phyloP scores from a whole-genome alignment of 495 filamentous ascomycete species.

The Lophiotrema nucula region DNA sequence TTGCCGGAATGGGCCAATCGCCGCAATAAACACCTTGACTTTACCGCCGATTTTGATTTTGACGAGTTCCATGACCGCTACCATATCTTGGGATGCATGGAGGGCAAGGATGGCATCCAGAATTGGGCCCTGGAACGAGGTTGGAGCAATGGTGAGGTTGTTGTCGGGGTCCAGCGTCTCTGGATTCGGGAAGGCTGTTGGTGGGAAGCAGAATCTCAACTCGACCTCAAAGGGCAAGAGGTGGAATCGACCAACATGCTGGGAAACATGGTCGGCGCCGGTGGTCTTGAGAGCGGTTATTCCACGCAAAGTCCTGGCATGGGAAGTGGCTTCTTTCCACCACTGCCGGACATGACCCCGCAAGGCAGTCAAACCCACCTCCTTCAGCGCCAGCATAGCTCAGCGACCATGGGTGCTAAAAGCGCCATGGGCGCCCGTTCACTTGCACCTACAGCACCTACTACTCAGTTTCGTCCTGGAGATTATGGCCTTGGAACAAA shows the following conservation, averaged over 20 bases:
- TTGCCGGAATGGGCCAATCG: conserved; percentile 96
- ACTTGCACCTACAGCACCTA: conserved; percentile 68
- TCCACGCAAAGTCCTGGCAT: conserved; percentile 49
- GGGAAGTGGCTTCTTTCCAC: conserved; percentile 69
- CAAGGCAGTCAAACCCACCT: conserved; percentile 72
- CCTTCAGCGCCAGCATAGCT: conserved; percentile 58
- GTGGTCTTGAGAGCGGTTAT: conserved; percentile 62
- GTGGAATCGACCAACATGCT: conserved; percentile 49
- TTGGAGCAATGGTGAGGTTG: conserved; percentile 97
- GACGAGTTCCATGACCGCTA: conserved; percentile 89
- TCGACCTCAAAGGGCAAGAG: conserved; percentile 74
- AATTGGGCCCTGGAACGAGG: conserved; percentile 94
- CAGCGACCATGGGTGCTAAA: conserved; percentile 58
- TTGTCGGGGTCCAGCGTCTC: conserved; percentile 82
- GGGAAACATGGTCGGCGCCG: conserved; percentile 45
- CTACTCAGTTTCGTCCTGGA: conserved; percentile 54
- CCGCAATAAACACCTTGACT: conserved; percentile 87
- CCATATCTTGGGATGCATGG: conserved; percentile 76
- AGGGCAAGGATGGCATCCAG: conserved; percentile 89
- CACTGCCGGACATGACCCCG: conserved; percentile 59
- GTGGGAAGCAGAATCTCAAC: conserved; percentile 98
- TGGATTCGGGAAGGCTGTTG: conserved; percentile 94
- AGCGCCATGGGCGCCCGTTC: conserved; percentile 62
- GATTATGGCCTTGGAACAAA: conserved; percentile 86
- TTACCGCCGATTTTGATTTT: conserved; percentile 92